A percentile compares a stretch with the other conserved stretches of the same genome.
Evolutionary conservation across 345 rosid species (phyloP).

Genomic region (Streptanthus diversifolius): DNA sequence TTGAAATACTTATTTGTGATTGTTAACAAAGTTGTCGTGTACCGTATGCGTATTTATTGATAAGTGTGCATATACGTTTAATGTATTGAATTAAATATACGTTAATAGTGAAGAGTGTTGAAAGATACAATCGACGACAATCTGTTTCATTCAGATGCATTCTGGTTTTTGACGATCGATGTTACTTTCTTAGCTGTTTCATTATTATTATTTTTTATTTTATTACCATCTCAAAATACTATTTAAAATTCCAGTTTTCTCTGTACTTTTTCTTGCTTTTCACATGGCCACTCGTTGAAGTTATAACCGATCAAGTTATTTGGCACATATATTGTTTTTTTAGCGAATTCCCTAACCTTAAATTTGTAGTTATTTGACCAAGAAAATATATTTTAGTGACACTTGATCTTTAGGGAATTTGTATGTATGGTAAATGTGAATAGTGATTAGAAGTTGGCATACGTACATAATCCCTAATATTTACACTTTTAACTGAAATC

Average conservation of each 20-base stretch:
- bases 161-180: conserved; percentile 13
- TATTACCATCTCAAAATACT: not conserved
- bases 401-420: not conserved
- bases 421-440: not conserved
- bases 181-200: conserved; percentile 28
- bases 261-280: not conserved
- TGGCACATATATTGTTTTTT: not conserved
- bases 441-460: not conserved
- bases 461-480: not conserved
- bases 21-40: not conserved
- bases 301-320: not conserved
- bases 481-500: not conserved
- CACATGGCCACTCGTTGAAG: not conserved
- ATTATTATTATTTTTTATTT: not conserved
- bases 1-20: not conserved
- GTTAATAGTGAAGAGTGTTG: conserved; percentile 6
- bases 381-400: not conserved
- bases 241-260: not conserved
- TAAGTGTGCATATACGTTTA: conserved; percentile 10
- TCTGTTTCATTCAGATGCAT: conserved; percentile 28
- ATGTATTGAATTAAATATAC: not conserved
- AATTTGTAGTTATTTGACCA: not conserved
- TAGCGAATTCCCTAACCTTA: not conserved
- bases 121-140: conserved; percentile 21
- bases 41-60: not conserved